These are phyloP conservation scores for Cercospora sp. DNA, from an alignment of 2,329 filamentous ascomycete species.

Conservation along the genomic window DNA sequence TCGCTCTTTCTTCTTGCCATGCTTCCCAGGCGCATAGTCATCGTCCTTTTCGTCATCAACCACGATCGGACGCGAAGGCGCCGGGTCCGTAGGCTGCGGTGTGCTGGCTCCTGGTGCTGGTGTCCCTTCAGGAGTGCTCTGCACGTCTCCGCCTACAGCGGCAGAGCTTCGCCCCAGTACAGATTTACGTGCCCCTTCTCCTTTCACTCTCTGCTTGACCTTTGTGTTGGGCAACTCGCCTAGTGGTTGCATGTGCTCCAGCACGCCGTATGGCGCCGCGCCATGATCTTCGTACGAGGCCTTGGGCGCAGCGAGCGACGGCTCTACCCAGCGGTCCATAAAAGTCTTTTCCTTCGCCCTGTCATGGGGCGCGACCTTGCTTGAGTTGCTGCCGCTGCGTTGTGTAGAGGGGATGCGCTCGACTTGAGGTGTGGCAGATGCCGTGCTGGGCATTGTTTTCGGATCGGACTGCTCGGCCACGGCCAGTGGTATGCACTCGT, in stretches of 20 bases:
- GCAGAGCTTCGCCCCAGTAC: conserved; percentile 46
- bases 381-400: conserved; percentile 40
- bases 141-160: conserved; percentile 43
- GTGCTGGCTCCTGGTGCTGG: conserved; percentile 26
- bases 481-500: conserved; percentile 13
- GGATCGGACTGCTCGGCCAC: conserved; percentile 5
- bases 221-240: conserved; percentile 68
- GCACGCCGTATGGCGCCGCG: conserved; percentile 68
- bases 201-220: conserved; percentile 57
- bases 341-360: conserved; percentile 40
- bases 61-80: conserved; percentile 35
- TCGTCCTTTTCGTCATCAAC: conserved; percentile 50
- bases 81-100: conserved; percentile 43
- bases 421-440: conserved; percentile 13
- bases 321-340: conserved; percentile 53
- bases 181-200: conserved; percentile 45
- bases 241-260: conserved; percentile 81
- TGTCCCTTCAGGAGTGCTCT: conserved; percentile 48
- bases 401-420: conserved; percentile 4
- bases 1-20: conserved; percentile 38
- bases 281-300: conserved; percentile 78
- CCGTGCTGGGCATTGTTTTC: conserved; percentile 12
- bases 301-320: conserved; percentile 51
- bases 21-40: conserved; percentile 45
- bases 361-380: conserved; percentile 34